Percentiles rank a stretch among this genome's conserved stretches.
Conservation (phyloP, 495 filamentous ascomycete species). For the Talaromyces nanjingensis region DNA sequence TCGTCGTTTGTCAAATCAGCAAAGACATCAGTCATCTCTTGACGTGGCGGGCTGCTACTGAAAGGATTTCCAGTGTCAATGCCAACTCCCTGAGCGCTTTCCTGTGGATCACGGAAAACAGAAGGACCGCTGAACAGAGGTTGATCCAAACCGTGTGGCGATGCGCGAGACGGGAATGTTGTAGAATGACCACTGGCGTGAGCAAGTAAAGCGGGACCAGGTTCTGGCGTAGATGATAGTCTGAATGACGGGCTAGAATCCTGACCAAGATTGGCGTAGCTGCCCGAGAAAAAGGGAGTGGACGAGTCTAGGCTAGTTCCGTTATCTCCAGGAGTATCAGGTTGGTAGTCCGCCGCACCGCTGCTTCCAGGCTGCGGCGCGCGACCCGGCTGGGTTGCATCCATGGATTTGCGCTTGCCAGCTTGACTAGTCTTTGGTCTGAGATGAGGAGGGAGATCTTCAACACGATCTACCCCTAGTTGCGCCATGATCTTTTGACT, state of each 20-base stretch:
- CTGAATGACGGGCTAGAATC: slow-evolving; percentile 26
- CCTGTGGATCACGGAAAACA: slow-evolving; percentile 26
- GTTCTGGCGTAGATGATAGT: slow-evolving; percentile 19
- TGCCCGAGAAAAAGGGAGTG: slow-evolving; percentile 29
- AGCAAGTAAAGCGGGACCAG: slow-evolving; percentile 32
- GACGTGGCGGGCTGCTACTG: slow-evolving; percentile 34
- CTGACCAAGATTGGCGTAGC: slow-evolving; percentile 30
- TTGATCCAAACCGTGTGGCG: slow-evolving; percentile 29
- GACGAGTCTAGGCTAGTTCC: slow-evolving; percentile 29
- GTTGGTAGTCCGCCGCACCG: slow-evolving; percentile 17
- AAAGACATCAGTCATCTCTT: slow-evolving; percentile 40
- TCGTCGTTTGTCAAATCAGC: slow-evolving; percentile 43
- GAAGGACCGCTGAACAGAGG: slow-evolving; percentile 36
- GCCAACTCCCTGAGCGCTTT: slow-evolving; percentile 17
- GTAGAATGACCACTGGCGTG: slow-evolving; percentile 31
- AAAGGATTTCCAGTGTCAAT: slow-evolving; percentile 22
- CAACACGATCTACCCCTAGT: slow-evolving; percentile 76
- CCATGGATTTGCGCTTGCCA: slow-evolving; percentile 38
- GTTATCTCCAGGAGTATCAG: slow-evolving; percentile 16
- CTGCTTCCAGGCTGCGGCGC: slow-evolving; percentile 24
- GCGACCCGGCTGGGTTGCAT: slow-evolving; percentile 18
- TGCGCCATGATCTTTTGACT: slow-evolving; percentile 91
- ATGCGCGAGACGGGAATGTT: slow-evolving; percentile 35
- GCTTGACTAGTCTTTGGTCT: slow-evolving; percentile 66
- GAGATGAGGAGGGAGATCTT: slow-evolving; percentile 76